Base-by-base conservation (phyloP, 73 alveolate genomes). In the Halteria grandinella region DNA sequence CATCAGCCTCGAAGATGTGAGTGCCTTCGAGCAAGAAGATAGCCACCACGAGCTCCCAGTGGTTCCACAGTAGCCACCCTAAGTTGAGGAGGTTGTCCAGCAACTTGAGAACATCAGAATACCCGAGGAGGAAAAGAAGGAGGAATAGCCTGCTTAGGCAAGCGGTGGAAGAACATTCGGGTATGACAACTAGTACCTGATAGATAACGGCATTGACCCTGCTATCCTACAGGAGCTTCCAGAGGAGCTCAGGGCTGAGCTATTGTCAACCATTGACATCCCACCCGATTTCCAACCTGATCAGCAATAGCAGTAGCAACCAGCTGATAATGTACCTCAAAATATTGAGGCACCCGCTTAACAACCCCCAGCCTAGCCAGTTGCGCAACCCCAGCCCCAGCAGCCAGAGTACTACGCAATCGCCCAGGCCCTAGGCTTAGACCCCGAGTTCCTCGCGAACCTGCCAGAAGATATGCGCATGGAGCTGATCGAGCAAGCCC, bases 381-480 rank as follows among this genome's bases (percentile, higher is more conserved):
- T 15, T 48, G 60, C 10, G 23, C 32, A 39, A 14, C 50, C 10
- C 10, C 10, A 39, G 50, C 10, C 10, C 15, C 18, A 39, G 15
- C 15, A 10, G 10, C 50, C 50, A n/a, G n/a, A n/a, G 18, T 39
- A 39, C 50, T 39, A 66, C 47, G 47, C 21, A 17, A 41, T 66
- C 5, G 80, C 80, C 23, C 29, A 44, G n/a, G 63, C 43, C 6
- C 55, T 37, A 1, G 93, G 89, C 0, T 37, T 85, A 4, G 93
- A 85, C 44, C 93, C 93, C 12, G 82, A 40, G 36, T 75, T 85
- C 69, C 41, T 85, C 43, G 79, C 74, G 24, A 73, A 70, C 14
- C 55, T 85, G 0, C 93, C 93, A 0, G 89, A 64, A 69, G 89
- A 77, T 8, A 49, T 33, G 37, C 48, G 69, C 39, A 28, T 43